Evolutionary conservation across 306 rosid genomes (phyloP).

Genomic region (Ochetophila trinervis): DNA sequence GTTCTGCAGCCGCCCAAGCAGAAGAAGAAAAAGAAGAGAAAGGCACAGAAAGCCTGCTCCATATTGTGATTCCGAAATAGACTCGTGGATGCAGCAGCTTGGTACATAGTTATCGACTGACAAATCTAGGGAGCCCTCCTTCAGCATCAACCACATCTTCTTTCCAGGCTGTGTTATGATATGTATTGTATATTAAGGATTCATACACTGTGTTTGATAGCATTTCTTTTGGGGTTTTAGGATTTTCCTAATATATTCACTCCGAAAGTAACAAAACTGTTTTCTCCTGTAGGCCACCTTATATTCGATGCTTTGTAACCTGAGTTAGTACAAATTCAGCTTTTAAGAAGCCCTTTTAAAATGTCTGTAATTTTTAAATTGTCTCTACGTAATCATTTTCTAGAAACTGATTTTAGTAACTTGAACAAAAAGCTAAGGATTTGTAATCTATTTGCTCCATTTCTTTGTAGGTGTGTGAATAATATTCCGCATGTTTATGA

Average conservation of each 20-base stretch:
- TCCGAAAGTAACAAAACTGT: slow-evolving; percentile 21
- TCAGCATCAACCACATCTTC: slow-evolving; percentile 36
- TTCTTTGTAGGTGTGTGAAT: not conserved
- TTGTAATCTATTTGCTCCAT: too few species aligned
- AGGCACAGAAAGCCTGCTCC: slow-evolving; percentile 75
- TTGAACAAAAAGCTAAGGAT: too few species aligned
- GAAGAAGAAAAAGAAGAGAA: slow-evolving; percentile 72
- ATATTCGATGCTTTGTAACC: slow-evolving; percentile 42
- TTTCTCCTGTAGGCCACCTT: slow-evolving; percentile 26
- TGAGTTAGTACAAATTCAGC: slow-evolving; percentile 20
- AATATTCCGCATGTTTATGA: not conserved
- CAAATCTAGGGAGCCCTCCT: slow-evolving; percentile 33
- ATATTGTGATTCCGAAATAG: slow-evolving; percentile 53
- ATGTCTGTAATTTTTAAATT: slow-evolving; percentile 25
- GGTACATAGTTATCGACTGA: slow-evolving; percentile 38
- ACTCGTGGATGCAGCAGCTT: slow-evolving; percentile 36
- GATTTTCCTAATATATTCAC: slow-evolving; percentile 30
- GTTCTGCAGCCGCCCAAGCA: slow-evolving; percentile 95
- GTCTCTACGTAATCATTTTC: slow-evolving; percentile 16
- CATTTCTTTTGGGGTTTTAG: slow-evolving; percentile 15
- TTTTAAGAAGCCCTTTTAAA: slow-evolving; percentile 23
- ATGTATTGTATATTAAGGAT: slow-evolving; percentile 51
- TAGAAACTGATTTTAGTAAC: not conserved
- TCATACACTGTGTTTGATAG: slow-evolving; percentile 33
- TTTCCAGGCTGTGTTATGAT: slow-evolving; percentile 25